Evolutionary conservation across 75 land plant genomes (phyloP).

Genomic region (Isoetes taiwanensis): DNA sequence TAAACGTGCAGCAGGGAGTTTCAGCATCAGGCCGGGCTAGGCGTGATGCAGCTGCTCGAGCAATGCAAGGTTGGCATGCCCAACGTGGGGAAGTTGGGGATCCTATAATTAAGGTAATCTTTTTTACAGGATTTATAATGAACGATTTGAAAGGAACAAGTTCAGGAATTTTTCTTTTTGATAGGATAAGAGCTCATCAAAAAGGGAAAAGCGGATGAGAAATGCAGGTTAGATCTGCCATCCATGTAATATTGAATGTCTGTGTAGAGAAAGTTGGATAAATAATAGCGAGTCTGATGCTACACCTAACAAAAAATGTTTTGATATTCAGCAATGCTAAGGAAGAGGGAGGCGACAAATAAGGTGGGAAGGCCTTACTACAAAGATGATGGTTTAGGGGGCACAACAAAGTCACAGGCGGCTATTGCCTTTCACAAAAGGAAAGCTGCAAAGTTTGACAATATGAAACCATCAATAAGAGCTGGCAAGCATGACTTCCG

Average conservation of each 20-base stretch:
- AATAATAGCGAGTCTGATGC: too few relatives aligned
- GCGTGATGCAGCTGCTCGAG: slow-evolving; percentile 91
- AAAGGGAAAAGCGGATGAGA: slow-evolving; percentile 50
- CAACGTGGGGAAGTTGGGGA: slow-evolving; percentile 67
- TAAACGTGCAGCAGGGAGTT: too few relatives aligned
- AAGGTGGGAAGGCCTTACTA: background rate
- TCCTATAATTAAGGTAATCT: slow-evolving; percentile 49
- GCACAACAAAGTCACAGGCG: too few relatives aligned
- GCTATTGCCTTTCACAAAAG: too few relatives aligned
- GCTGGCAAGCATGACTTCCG: background rate
- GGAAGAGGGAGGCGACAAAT: slow-evolving; percentile 6
- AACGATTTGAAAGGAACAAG: background rate
- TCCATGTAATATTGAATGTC: background rate
- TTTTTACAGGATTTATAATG: slow-evolving; percentile 3
- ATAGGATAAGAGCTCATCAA: slow-evolving; percentile 34
- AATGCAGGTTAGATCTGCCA: slow-evolving; percentile 21
- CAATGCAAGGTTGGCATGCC: slow-evolving; percentile 97
- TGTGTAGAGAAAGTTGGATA: too few relatives aligned
- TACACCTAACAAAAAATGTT: too few relatives aligned
- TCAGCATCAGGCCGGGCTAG: slow-evolving; percentile 80
- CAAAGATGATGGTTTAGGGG: too few relatives aligned
- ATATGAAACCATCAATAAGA: background rate
- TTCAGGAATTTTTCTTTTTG: background rate
- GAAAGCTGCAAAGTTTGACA: slow-evolving; percentile 8
- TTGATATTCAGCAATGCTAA: background rate